Evolutionary conservation across 345 rosid genomes (phyloP).

Genomic region (Pseudoturritis turrita): DNA sequence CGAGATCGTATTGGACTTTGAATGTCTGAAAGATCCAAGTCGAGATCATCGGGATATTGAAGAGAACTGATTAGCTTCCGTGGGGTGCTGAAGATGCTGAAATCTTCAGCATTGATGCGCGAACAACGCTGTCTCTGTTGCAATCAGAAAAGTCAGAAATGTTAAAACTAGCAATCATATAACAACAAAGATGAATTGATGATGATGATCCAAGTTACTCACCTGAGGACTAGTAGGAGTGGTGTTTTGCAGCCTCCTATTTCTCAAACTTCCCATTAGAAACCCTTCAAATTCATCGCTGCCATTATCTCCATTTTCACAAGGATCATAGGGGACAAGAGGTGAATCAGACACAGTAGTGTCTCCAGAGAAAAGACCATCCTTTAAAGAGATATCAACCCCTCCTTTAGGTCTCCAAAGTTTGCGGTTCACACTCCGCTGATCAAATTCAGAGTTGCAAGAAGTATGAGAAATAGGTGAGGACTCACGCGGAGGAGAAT

Average conservation of each 20-base stretch:
- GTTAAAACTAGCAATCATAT: neutral
- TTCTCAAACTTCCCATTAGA: conserved; percentile 40
- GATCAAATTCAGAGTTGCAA: conserved; percentile 44
- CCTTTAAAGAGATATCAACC: conserved; percentile 73
- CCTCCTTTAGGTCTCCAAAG: conserved; percentile 35
- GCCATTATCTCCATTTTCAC: conserved; percentile 25
- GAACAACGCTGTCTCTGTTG: conserved; percentile 61
- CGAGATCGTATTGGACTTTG: conserved; percentile 42
- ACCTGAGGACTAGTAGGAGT: conserved; percentile 89
- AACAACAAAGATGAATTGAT: conserved; percentile 44
- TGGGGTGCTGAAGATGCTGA: conserved; percentile 66
- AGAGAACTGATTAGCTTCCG: conserved; percentile 77
- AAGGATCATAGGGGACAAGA: conserved; percentile 33
- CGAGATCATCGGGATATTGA: conserved; percentile 53
- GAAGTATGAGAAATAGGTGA: conserved; percentile 36
- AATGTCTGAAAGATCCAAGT: conserved; percentile 43
- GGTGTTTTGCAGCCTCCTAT: conserved; percentile 37
- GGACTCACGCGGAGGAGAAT: conserved; percentile 54
- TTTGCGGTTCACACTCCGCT: conserved; percentile 61
- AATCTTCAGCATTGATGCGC: conserved; percentile 44
- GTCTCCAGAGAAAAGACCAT: conserved; percentile 63
- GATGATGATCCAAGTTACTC: neutral
- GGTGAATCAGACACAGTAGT: conserved; percentile 37
- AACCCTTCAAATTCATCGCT: conserved; percentile 56
- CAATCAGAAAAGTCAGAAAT: neutral